These are phyloP conservation scores for Durusdinium trenchii DNA, from an alignment of 73 alveolate genomes.

Conservation along the genomic window DNA sequence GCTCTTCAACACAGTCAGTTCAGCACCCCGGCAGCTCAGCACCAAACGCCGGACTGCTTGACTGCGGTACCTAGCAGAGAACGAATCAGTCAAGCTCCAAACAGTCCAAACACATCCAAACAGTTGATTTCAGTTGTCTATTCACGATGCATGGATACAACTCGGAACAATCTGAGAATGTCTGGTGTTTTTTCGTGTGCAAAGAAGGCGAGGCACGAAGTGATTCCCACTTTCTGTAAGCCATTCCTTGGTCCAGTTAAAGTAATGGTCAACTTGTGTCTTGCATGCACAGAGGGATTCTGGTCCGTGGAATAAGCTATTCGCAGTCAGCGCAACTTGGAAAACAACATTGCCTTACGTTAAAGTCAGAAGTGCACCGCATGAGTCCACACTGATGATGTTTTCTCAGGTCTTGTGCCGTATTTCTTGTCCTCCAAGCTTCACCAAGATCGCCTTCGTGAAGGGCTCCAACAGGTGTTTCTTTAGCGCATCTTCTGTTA, in stretches of 20 bases:
- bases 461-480: slow-evolving; percentile 37
- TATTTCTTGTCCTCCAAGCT: neutral
- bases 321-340: no score
- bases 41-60: slow-evolving; percentile 47
- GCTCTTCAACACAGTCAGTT: slow-evolving; percentile 59
- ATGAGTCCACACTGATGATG: neutral
- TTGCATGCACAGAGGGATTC: no score
- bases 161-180: no score
- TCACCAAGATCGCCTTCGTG: slow-evolving; percentile 45
- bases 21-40: slow-evolving; percentile 27
- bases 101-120: neutral
- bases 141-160: neutral
- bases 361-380: no score
- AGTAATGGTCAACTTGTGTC: neutral
- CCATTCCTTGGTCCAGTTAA: neutral
- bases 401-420: neutral
- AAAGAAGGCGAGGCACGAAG: neutral
- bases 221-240: slow-evolving; percentile 18
- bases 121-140: neutral
- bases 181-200: no score
- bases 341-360: no score
- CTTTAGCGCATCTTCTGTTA: neutral
- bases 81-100: neutral
- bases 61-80: slow-evolving; percentile 17
- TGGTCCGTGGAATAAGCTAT: no score